phyloP scores from a whole-genome alignment of 768 basidiomycete genomes.

The Suillus paluster region DNA sequence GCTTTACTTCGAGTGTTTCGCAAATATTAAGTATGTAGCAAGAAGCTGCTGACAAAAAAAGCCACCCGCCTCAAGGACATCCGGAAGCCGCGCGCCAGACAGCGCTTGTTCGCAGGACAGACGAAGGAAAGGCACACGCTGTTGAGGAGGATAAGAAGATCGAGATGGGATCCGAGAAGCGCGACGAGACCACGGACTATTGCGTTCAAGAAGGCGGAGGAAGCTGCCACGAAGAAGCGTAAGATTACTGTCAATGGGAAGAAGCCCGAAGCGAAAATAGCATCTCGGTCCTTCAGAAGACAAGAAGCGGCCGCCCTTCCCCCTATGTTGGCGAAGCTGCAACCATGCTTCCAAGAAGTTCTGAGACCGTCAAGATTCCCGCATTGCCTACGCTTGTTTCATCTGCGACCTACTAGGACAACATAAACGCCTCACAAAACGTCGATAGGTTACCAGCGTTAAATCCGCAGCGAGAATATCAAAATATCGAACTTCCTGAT shows the following conservation, averaged over 20 bases:
- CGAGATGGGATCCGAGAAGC: too few relatives aligned
- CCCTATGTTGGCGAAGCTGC: conserved; percentile 32
- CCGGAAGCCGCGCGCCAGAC: conserved; percentile 77
- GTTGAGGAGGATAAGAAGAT: conserved; percentile 72
- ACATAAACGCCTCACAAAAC: conserved; percentile 49
- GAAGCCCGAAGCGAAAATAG: conserved; percentile 64
- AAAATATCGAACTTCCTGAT: conserved; percentile 90
- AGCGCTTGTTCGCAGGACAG: conserved; percentile 73
- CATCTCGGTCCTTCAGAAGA: conserved; percentile 66
- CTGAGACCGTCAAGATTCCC: conserved; percentile 42
- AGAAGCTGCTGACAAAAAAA: conserved; percentile 84
- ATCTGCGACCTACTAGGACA: conserved; percentile 39
- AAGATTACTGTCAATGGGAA: conserved; percentile 61
- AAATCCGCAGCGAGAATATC: conserved; percentile 62
- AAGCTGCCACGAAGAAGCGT: conserved; percentile 74
- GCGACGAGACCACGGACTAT: too few relatives aligned
- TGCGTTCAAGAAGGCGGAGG: conserved; percentile 68
- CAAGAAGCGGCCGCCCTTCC: conserved; percentile 39
- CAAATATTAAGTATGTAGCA: conserved; percentile 65
- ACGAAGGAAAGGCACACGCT: conserved; percentile 69
- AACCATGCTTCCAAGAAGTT: conserved; percentile 42
- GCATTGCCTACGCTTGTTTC: conserved; percentile 36
- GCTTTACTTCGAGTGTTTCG: conserved; percentile 6
- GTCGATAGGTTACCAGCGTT: conserved; percentile 29
- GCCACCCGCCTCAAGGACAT: conserved; percentile 73